Base-by-base conservation (phyloP, 306 rosid species). In the Acacia melanoxylon region DNA sequence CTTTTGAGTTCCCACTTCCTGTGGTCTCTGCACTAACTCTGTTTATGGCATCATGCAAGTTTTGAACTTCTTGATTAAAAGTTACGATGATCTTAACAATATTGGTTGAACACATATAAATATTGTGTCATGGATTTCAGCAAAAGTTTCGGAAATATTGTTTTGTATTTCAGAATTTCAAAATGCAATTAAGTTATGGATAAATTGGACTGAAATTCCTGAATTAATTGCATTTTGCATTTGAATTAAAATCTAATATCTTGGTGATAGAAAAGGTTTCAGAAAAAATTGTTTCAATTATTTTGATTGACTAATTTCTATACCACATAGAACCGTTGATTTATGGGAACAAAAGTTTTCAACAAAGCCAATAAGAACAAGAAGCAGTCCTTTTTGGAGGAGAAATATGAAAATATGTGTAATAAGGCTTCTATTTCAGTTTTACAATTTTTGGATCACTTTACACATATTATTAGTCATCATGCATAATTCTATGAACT, bases 21-120 rank as follows among this genome's bases (percentile, higher is more conserved):
- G 2, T 29, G 31, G 31, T 29, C 31, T 29, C 31, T 29, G 31
- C 31, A 1, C 31, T 29, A 2, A 29, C 31, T 29, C 31, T 29
- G 31, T 72, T 76, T 73, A 37, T 81, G 37, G 68, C n/a, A 6
- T 81, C 8, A 20, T 8, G 66, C 44, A 27, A 51, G 72, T 69
- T 86, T 80, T 76, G 75, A 81, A 41, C 71, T 24, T 31, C 49
- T 68, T 58, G 62, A 10, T 63, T 51, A 31, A 46, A 31, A 62
- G 42, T 41, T 56, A 19, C 52, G 76, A 19, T 74, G 61, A 19
- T 86, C 65, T 44, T 65, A 41, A 66, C 35, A 42, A 25, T 68
- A 69, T 75, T 58, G 42, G 15, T 40, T 76, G 58, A 76, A 9
- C 44, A 15, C 24, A 24, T 1, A 29, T 29, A 29, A 1, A 29